Conservation (phyloP, 2,329 filamentous ascomycete species). For the Rhytidhysteron rufulum region DNA sequence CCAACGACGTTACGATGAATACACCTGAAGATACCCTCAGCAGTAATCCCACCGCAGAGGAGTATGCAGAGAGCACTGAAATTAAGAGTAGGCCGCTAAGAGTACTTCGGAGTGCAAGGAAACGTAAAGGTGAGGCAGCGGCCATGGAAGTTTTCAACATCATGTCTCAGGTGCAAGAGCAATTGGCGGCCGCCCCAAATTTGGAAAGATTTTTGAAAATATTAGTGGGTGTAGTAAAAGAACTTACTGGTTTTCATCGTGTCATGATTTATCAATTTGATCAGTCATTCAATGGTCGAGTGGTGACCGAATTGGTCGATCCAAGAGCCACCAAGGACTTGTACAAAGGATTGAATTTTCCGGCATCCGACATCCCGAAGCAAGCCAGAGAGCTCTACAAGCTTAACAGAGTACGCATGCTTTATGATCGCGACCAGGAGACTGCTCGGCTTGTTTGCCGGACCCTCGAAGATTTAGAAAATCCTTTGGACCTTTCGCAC, state of each 20-base stretch:
- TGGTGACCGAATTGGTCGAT: constrained; percentile 84
- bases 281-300: constrained; percentile 73
- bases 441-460: constrained; percentile 81
- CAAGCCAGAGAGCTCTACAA: constrained; percentile 88
- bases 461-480: constrained; percentile 66
- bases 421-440: constrained; percentile 79
- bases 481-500: constrained; percentile 77
- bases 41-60: constrained; percentile 68
- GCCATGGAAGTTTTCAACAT: constrained; percentile 91
- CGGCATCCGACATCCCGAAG: constrained; percentile 79
- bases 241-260: constrained; percentile 84
- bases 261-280: constrained; percentile 96
- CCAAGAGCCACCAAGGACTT: constrained; percentile 74
- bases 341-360: constrained; percentile 84
- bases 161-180: constrained; percentile 87
- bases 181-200: constrained; percentile 67
- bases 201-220: constrained; percentile 75
- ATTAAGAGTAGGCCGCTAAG: constrained; percentile 73
- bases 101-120: constrained; percentile 69
- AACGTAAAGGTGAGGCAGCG: constrained; percentile 71
- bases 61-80: constrained; percentile 71
- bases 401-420: constrained; percentile 80
- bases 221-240: constrained; percentile 80
- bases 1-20: constrained; percentile 55
- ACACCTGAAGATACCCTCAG: constrained; percentile 70